Conservation (phyloP, 2,329 filamentous ascomycete genomes). For the Pestalotiopsis sp. region DNA sequence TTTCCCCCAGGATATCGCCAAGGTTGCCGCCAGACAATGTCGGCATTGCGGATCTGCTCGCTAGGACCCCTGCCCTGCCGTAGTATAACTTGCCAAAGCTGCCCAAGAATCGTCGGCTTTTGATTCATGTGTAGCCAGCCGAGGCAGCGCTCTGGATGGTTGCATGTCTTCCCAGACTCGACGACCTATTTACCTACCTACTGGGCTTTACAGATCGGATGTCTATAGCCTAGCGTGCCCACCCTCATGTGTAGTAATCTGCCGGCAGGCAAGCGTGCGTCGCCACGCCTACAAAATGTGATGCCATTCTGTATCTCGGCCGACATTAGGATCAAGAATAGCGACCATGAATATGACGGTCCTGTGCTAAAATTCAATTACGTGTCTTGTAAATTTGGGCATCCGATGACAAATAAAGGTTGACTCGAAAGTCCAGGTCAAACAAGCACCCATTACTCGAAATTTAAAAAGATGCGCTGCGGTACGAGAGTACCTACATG, state of each 20-base stretch:
- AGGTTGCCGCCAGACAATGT: background rate
- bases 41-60: background rate
- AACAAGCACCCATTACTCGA: no score
- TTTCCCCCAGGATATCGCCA: background rate
- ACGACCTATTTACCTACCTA: no score
- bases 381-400: no score
- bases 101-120: background rate
- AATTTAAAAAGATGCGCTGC: no score
- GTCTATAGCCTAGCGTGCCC: no score
- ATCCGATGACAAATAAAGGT: no score
- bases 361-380: no score
- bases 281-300: background rate
- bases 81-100: background rate
- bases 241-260: background rate
- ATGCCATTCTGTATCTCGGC: background rate
- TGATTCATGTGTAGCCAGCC: background rate
- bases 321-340: no score
- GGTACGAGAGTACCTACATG: no score
- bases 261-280: background rate
- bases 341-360: background rate
- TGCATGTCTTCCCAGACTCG: no score
- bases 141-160: background rate
- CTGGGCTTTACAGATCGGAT: no score
- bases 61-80: background rate
- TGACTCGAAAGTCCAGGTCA: no score